Percentiles rank a stretch among this genome's conserved stretches.
These are phyloP conservation scores for Geotrichum candidum DNA, from an alignment of 1,139 yeast species.

Conservation along the genomic window DNA sequence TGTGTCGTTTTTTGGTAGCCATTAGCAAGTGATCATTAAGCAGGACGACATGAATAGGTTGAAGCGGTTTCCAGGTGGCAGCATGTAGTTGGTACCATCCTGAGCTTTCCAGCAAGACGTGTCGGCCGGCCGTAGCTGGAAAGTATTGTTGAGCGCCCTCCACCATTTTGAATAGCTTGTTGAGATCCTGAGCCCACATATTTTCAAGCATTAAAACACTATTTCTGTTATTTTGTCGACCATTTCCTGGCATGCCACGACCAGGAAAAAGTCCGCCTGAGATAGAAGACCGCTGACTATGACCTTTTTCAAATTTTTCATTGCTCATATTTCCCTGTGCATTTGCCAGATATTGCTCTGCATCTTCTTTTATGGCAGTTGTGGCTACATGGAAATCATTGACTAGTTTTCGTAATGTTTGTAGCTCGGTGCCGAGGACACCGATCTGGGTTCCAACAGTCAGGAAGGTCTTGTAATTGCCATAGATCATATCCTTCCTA, in stretches of 20 bases:
- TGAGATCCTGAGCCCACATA: conserved; percentile 75
- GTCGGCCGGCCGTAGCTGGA: conserved; percentile 75
- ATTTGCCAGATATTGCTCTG: conserved; percentile 40
- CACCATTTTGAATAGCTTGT: conserved; percentile 68
- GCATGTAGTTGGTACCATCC: conserved; percentile 85
- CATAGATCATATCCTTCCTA: conserved; percentile 58
- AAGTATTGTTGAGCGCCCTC: conserved; percentile 85
- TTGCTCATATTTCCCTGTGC: conserved; percentile 15
- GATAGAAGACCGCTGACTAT: neutral
- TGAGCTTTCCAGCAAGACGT: conserved; percentile 70
- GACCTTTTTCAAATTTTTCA: neutral
- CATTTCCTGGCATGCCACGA: conserved; percentile 18
- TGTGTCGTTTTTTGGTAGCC: conserved; percentile 56
- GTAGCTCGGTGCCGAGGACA: conserved; percentile 58
- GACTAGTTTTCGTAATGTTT: conserved; percentile 54
- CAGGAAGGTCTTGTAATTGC: conserved; percentile 67
- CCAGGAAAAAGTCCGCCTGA: conserved; percentile 2
- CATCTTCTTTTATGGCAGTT: conserved; percentile 62
- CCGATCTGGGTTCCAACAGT: conserved; percentile 61
- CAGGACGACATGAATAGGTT: conserved; percentile 69
- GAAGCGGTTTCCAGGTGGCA: conserved; percentile 78
- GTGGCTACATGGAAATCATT: conserved; percentile 58
- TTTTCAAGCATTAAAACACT: conserved; percentile 68
- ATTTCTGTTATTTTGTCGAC: conserved; percentile 47
- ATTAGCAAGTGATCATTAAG: conserved; percentile 72